Base-by-base conservation (phyloP, 2,329 filamentous ascomycete species). In the Ophiocordyceps camponoti-saundersi region DNA sequence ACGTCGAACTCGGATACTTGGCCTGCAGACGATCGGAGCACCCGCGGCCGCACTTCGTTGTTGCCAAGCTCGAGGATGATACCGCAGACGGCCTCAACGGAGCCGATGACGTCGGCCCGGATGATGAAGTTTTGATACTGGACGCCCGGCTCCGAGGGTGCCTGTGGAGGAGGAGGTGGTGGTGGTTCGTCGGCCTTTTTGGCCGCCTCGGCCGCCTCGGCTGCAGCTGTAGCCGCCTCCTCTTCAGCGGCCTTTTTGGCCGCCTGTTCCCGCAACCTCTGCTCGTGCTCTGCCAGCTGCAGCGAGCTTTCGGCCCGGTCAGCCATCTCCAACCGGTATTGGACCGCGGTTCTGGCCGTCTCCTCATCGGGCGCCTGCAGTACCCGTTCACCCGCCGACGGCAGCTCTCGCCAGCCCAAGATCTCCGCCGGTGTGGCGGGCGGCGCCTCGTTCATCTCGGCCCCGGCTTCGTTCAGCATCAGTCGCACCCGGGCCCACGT, bases 391-490 rank as follows among this genome's bases (percentile, higher is more conserved):
- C 93, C 93, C 1, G 92, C 90, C 22, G 76, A 73, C 1, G 92
- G 90, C 7, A 76, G 63, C 53, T 87, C 81, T 55, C 81, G 80
- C 92, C 92, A 98, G n/a, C 92, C 92, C 51, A 95, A 79, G 20
- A 98, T 78, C 62, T 96, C 87, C 3, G 95, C 85, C 0, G 93
- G 88, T 26, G 82, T 92, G 34, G 92, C 92, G 0, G 92, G 93
- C 0, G 80, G 78, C 15, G 87, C 89, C 61, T 87, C 80, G 1
- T 69, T 55, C 16, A 96, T 67, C 13, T 80, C 71, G 2, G 73
- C 65, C 20, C 92, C 90, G 5, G 82, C 82, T 67, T 96, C 90
- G 58, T 95, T 94, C 23, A 80, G 79, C 21, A 98, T 70, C 32
- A 77, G 77, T 29, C 89, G 80, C n/a, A 98, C 80, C 53, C 82